A percentile compares a stretch with the other conserved stretches of the same genome.
Conservation (phyloP, 306 rosid genomes). For the Pterocarpus macrocarpus region DNA sequence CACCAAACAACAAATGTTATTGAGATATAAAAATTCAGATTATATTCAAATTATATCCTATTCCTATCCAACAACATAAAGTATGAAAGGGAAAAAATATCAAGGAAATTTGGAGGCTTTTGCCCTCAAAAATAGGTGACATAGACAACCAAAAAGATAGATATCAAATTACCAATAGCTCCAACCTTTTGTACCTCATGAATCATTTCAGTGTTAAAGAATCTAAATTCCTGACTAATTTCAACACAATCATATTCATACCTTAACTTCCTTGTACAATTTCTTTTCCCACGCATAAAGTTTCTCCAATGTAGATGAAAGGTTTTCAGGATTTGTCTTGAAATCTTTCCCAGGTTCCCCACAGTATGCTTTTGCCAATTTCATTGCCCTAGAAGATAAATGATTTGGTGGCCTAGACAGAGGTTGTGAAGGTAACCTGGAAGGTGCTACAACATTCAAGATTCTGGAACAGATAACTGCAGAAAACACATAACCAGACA, state of each 20-base stretch:
- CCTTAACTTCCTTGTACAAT: conserved; percentile 94
- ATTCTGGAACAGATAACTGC: conserved; percentile 82
- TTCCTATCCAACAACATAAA: neutral
- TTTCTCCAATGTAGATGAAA: conserved; percentile 84
- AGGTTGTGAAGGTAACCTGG: conserved; percentile 63
- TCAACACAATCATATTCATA: conserved; percentile 43
- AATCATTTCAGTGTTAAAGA: conserved; percentile 36
- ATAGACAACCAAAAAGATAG: conserved; percentile 28
- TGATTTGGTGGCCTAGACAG: conserved; percentile 48
- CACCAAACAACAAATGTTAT: conserved; percentile 30
- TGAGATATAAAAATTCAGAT: conserved; percentile 7
- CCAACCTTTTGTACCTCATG: conserved; percentile 2
- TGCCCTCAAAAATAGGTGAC: conserved; percentile 4
- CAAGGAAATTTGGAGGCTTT: conserved; percentile 9
- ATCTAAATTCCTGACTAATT: conserved; percentile 7
- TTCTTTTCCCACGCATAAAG: conserved; percentile 98
- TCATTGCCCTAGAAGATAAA: conserved; percentile 65
- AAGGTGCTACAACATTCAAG: conserved; percentile 67
- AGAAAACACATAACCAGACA: conserved; percentile 45
- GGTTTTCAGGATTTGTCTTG: conserved; percentile 64
- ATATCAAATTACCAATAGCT: conserved; percentile 24
- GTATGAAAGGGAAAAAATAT: conserved; percentile 16
- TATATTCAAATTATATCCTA: conserved; percentile 1
- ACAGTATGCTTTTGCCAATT: conserved; percentile 74
- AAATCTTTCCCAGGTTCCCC: conserved; percentile 70